Evolutionary conservation across 2,329 filamentous ascomycete species (phyloP), one percentile per base, ranked within the genome.

Genomic region (Ceratocystis huliohia): DNA sequence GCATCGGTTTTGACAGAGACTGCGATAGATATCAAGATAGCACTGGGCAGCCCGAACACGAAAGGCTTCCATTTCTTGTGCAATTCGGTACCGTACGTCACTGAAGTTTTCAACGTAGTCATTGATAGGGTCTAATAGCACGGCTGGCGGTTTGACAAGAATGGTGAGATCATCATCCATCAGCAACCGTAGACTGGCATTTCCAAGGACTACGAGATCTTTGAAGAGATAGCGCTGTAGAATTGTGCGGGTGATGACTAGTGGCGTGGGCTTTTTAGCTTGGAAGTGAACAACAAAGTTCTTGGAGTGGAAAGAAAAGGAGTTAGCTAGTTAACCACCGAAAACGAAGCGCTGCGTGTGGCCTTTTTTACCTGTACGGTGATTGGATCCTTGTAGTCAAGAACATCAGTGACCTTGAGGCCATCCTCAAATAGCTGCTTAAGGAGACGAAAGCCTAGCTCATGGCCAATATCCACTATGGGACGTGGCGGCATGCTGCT

Each of bases 401-500:
- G 78, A 25, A 92, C 81, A 69, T 86, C 80, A 64, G 85, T 81
- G 22, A 87, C 80, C 70, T 92, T 86, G 30, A 83, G 78, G 1
- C 86, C 87, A 74, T 96, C 90, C 66, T 82, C 78, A 69, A 88
- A 88, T 33, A 96, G 76, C 57, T 85, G 83, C 66, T 81, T 81
- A 69, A 96, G 80, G 70, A 89, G 86, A 22, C 77, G 77, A 69
- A 88, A 82, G 0, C 91, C 88, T 71, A 90, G 86, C 15, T 86
- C 82, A 70, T 89, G 88, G 30, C 82, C 84, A 2, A 92, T 78
- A 65, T 90, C 82, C 10, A 96, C 89, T 71, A 96, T 93, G 0
- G 93, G 92, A 7, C 93, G 84, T 6, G 94, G 94, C 3, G 94
- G 94, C 71, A 96, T 92, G 0, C 91, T 96, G 70, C 91, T 96